These are phyloP conservation scores for Diaporthe destruens DNA, from an alignment of 2,329 filamentous ascomycete species.

Conservation along the genomic window DNA sequence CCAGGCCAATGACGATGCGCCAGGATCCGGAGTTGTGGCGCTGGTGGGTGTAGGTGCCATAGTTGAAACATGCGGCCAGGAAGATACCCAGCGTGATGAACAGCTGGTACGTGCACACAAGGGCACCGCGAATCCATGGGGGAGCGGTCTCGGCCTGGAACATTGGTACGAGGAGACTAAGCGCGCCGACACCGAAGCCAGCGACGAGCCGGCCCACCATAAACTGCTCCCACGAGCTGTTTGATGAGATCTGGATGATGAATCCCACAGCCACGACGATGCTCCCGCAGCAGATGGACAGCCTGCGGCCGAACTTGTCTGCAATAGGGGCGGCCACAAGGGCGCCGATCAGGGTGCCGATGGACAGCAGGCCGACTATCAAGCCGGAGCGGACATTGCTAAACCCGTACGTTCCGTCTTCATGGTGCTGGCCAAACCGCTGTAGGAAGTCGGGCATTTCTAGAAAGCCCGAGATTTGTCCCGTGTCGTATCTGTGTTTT, in stretches of 20 bases:
- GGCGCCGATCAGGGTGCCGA: constrained; percentile 72
- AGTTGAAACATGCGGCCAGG: constrained; percentile 71
- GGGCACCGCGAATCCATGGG: constrained; percentile 73
- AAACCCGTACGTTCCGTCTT: constrained; percentile 59
- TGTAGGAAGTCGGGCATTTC: constrained; percentile 68
- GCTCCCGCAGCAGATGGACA: constrained; percentile 72
- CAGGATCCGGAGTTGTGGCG: constrained; percentile 64
- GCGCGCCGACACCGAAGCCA: constrained; percentile 75
- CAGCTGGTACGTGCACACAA: constrained; percentile 77
- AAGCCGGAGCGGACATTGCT: constrained; percentile 68
- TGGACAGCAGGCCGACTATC: constrained; percentile 70
- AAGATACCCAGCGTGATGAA: constrained; percentile 80
- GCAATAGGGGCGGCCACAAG: constrained; percentile 71
- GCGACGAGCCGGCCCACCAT: constrained; percentile 74
- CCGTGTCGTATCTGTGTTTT: constrained; percentile 62
- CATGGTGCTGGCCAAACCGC: constrained; percentile 61
- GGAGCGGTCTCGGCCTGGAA: constrained; percentile 80
- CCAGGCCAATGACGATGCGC: constrained; percentile 70
- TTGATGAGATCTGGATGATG: constrained; percentile 73
- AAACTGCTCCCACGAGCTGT: constrained; percentile 71
- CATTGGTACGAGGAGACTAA: constrained; percentile 77
- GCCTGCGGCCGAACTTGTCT: constrained; percentile 73
- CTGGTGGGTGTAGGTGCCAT: constrained; percentile 65
- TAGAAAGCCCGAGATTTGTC: constrained; percentile 68
- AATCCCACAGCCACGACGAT: constrained; percentile 74